A percentile compares a stretch with the other conserved stretches of the same genome.
Evolutionary conservation across 331 rosid species (phyloP).

Genomic region (Quercus lobata): DNA sequence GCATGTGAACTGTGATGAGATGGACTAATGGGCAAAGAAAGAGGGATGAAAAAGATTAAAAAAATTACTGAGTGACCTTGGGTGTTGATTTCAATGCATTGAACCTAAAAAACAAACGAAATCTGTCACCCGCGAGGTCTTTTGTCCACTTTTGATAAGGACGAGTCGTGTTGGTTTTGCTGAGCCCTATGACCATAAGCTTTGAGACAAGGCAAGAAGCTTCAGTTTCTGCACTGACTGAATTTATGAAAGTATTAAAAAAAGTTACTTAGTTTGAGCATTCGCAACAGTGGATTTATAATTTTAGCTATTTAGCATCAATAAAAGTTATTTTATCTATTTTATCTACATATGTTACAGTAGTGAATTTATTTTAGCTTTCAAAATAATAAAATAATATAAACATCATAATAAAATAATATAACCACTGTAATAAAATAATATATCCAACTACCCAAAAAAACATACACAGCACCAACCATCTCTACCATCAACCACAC

Average conservation of each 20-base stretch:
- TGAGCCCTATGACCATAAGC: not conserved
- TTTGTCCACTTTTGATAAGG: conserved; percentile 41
- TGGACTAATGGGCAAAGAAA: not conserved
- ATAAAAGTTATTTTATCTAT: too few species aligned
- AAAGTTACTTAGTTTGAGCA: too few species aligned
- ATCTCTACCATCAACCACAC: too few species aligned
- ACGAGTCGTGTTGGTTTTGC: conserved; percentile 25
- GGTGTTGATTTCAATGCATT: conserved; percentile 31
- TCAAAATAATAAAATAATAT: too few species aligned
- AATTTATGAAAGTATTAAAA: not conserved
- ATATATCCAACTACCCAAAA: too few species aligned
- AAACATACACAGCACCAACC: too few species aligned
- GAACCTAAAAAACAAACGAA: conserved; percentile 31
- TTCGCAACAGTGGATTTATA: too few species aligned
- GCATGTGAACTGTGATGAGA: conserved; percentile 45
- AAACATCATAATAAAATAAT: too few species aligned
- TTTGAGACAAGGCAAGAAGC: conserved; percentile 26
- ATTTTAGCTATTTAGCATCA: too few species aligned
- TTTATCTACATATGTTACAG: too few species aligned
- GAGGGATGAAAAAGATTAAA: not conserved
- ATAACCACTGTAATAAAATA: too few species aligned
- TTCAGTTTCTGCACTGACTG: conserved; percentile 29
- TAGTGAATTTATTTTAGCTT: too few species aligned
- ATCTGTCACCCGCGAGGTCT: conserved; percentile 14
- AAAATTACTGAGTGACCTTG: conserved; percentile 24